Conservation (phyloP, 495 filamentous ascomycete genomes). For the Ramalina peruviana region DNA sequence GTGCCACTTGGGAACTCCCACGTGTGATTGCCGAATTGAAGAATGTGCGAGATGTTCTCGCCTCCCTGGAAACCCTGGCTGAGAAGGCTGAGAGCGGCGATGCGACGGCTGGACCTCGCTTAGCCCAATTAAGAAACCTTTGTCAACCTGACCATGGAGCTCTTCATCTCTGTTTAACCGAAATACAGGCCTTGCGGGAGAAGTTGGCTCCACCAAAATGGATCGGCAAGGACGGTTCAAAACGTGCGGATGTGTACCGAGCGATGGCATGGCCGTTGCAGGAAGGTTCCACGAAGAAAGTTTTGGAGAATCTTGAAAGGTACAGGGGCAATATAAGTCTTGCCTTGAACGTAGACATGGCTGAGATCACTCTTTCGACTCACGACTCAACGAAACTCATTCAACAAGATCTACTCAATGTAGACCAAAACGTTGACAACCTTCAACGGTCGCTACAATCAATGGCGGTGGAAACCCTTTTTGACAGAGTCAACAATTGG, state of each 20-base stretch:
- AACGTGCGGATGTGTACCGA: slow-evolving; percentile 1
- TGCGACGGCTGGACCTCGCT: background rate
- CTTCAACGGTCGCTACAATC: too few species aligned
- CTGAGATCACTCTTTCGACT: background rate
- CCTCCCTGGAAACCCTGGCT: slow-evolving; percentile 3
- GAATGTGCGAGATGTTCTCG: slow-evolving; percentile 2
- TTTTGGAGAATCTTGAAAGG: slow-evolving; percentile 1
- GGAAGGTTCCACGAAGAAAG: background rate
- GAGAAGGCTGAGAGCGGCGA: background rate
- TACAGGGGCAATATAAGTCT: background rate
- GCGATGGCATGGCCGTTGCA: slow-evolving; percentile 9
- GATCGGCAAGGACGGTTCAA: slow-evolving; percentile 1
- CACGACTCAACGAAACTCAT: background rate
- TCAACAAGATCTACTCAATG: background rate
- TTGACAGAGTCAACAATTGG: slow-evolving; percentile 6
- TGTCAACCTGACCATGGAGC: background rate
- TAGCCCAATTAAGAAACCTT: background rate
- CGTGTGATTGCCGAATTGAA: slow-evolving; percentile 3
- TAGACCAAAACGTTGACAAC: too few species aligned
- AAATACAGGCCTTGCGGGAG: background rate
- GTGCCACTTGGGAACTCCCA: slow-evolving; percentile 6
- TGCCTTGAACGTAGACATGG: background rate
- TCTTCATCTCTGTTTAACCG: slow-evolving; percentile 1
- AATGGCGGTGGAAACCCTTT: background rate
- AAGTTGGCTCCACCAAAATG: slow-evolving; percentile 3